Evolutionary conservation across 495 filamentous ascomycete species (phyloP).

Genomic region (Aspergillus baeticus): DNA sequence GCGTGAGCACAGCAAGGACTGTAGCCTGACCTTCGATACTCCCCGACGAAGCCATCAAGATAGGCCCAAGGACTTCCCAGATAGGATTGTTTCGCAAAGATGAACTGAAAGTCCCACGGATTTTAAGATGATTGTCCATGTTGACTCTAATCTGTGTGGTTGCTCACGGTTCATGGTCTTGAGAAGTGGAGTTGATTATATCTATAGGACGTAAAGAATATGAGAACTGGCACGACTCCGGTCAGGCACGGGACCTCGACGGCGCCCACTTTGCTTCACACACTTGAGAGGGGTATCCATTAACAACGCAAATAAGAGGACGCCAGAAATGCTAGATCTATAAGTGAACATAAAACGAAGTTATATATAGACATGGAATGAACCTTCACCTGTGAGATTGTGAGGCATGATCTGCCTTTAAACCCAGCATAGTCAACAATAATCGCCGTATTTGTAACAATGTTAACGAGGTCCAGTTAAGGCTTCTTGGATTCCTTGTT

Average conservation of each 20-base stretch:
- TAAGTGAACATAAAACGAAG: constrained; percentile 8
- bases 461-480: not conserved
- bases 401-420: not conserved
- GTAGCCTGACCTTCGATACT: constrained; percentile 45
- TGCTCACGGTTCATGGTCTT: not conserved
- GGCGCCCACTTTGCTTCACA: not conserved
- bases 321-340: constrained; percentile 11
- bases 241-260: not conserved
- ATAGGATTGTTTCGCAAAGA: constrained; percentile 51
- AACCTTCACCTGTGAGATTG: not conserved
- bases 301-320: not conserved
- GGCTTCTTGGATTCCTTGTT: constrained; percentile 10
- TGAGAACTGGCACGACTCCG: not conserved
- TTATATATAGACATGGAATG: not conserved
- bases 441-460: not conserved
- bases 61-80: constrained; percentile 47
- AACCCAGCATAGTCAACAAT: not conserved
- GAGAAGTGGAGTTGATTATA: constrained; percentile 16
- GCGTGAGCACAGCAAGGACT: not conserved
- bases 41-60: constrained; percentile 34
- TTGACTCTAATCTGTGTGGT: not conserved
- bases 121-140: constrained; percentile 8
- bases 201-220: constrained; percentile 7
- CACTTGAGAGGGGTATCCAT: constrained; percentile 20
- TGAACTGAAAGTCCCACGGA: constrained; percentile 50